Evolutionary conservation across 768 basidiomycete genomes (phyloP), one percentile per base, ranked within the genome.

Genomic region (Xerocomellus intermedius): DNA sequence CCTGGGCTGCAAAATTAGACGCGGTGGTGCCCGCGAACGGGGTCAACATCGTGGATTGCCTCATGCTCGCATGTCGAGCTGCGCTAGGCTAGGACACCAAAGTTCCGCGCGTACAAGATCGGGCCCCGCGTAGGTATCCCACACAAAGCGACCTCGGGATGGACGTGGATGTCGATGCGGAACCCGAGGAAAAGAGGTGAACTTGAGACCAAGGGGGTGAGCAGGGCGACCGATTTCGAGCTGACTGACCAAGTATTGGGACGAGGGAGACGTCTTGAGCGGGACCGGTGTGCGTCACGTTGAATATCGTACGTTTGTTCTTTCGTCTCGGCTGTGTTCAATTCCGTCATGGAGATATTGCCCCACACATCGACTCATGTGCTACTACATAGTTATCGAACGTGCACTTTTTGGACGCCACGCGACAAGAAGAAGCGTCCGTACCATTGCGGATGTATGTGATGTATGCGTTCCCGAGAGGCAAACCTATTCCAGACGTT

Each of bases 201-300:
- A 3, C 81, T 89, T 38, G 82, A 84, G 61, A 87, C 84, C 16
- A 75, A 82, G 37, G 59, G 56, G 32, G 69, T 75, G 36, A 68
- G 66, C 21, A 69, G 70, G 9, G 87, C 84, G 12, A 82, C 83
- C 8, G 93, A 95, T 68, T 94, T 94, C 61, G 93, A 95, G 72
- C 77, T 94, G 21, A 79, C 84, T 13, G 92, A 95, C 67, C n/a
- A n/a, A n/a, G n/a, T 89, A 86, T 57, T 92, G 90, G 89, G 91
- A 91, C 24, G 86, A 85, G 53, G n/a, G n/a, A n/a, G n/a, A n/a
- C n/a, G 69, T 75, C 17, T 65, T 93, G 26, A 78, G 74, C 37
- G 85, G 84, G 2, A 75, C 93, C 92, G 0, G 77, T 94, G 5
- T 83, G 83, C 56, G 72, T 93, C 26, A 92, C 90, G 1, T 66